phyloP scores from a whole-genome alignment of 306 rosid genomes.

The Hippophae tibetana region DNA sequence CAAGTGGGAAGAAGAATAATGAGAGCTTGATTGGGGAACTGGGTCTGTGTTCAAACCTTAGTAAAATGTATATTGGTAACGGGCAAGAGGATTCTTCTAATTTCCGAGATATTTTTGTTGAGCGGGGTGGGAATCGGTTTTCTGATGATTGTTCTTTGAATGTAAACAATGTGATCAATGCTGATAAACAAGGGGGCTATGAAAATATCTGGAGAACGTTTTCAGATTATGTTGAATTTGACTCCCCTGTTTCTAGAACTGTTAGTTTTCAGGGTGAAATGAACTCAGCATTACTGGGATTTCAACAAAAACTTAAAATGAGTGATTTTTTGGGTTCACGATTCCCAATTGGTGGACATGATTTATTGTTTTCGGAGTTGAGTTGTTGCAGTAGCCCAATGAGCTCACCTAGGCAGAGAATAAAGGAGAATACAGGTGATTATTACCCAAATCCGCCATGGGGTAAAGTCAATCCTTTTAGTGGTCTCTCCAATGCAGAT shows the following conservation, averaged over 20 bases:
- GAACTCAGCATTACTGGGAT: constrained; percentile 21
- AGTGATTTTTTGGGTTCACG: constrained; percentile 21
- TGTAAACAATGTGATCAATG: constrained; percentile 20
- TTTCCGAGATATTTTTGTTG: constrained; percentile 8
- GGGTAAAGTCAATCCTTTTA: constrained; percentile 18
- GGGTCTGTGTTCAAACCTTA: constrained; percentile 24
- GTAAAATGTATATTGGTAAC: constrained; percentile 27
- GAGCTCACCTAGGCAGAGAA: constrained; percentile 19
- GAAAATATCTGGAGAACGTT: constrained; percentile 16
- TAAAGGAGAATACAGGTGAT: constrained; percentile 20
- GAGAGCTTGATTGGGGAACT: constrained; percentile 35
- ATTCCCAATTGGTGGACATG: constrained; percentile 3
- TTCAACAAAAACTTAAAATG: constrained; percentile 11
- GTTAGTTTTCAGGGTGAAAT: constrained; percentile 16
- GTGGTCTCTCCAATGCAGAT: constrained; percentile 23
- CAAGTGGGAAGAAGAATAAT: constrained; percentile 16
- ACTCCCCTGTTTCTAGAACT: constrained; percentile 17
- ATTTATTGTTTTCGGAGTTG: constrained; percentile 14
- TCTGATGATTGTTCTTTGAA: constrained; percentile 8
- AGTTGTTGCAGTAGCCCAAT: constrained; percentile 22
- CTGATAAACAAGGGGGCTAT: constrained; percentile 1
- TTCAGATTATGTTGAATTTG: constrained; percentile 16
- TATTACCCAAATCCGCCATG: constrained; percentile 8
- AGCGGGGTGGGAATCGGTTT: neutral
- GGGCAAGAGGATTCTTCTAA: constrained; percentile 19